phyloP scores from a whole-genome alignment of 768 basidiomycete genomes.

The Phanerochaete carnosa region DNA sequence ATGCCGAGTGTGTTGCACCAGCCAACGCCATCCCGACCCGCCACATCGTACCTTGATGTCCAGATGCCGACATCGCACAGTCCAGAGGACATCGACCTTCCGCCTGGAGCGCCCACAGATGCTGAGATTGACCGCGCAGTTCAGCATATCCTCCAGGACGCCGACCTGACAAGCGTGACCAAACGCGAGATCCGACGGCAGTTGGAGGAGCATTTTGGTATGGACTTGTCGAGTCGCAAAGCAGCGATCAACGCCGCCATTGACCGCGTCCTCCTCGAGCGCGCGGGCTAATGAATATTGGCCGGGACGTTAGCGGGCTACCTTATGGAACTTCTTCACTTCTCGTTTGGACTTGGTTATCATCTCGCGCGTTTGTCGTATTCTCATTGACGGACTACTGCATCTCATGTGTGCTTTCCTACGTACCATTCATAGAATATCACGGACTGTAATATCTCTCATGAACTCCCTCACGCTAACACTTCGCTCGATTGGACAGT shows the following conservation, averaged over 20 bases:
- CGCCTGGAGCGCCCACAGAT: constrained; percentile 54
- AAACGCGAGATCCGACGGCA: constrained; percentile 86
- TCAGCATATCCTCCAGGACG: constrained; percentile 65
- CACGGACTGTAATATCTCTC: constrained; percentile 11
- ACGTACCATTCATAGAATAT: constrained; percentile 13
- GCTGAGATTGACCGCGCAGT: constrained; percentile 73
- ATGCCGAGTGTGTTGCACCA: constrained; percentile 43
- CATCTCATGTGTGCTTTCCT: constrained; percentile 13
- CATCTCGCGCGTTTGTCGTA: constrained; percentile 14
- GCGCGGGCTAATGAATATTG: constrained; percentile 25
- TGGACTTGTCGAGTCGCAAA: constrained; percentile 72
- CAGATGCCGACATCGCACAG: constrained; percentile 53
- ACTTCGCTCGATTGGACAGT: neutral
- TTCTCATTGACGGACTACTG: constrained; percentile 4
- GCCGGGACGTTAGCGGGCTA: neutral
- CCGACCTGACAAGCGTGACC: constrained; percentile 87
- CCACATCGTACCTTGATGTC: constrained; percentile 76
- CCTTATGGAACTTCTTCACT: neutral
- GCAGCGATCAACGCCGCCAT: constrained; percentile 74
- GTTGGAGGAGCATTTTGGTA: constrained; percentile 79
- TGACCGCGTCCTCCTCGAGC: constrained; percentile 63
- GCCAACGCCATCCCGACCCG: constrained; percentile 64
- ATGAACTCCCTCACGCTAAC: neutral
- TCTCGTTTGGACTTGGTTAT: constrained; percentile 8
- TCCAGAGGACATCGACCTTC: constrained; percentile 48